These are phyloP conservation scores for Gloeopeniophorella convolvens DNA, from an alignment of 768 basidiomycete genomes.

Conservation along the genomic window DNA sequence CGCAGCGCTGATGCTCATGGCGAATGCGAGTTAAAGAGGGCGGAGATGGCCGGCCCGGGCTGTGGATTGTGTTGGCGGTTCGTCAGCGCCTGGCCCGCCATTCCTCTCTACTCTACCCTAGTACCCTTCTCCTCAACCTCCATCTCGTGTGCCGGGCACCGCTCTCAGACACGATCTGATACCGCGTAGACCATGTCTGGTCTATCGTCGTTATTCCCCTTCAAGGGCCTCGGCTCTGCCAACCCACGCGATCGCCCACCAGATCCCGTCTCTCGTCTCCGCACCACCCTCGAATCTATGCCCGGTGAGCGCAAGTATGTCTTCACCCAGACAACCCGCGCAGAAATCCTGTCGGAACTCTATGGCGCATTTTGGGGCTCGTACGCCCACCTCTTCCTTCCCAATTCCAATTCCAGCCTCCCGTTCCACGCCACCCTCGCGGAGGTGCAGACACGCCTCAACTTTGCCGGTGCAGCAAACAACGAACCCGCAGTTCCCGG, in stretches of 20 bases:
- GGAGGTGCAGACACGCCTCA: conserved; percentile 57
- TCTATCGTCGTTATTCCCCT: conserved; percentile 38
- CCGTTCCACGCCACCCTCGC: conserved; percentile 60
- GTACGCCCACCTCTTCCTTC: conserved; percentile 66
- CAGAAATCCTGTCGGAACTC: conserved; percentile 75
- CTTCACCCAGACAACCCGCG: conserved; percentile 66
- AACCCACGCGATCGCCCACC: conserved; percentile 48
- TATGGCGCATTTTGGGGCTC: conserved; percentile 81
- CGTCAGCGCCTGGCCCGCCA: neutral
- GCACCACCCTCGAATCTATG: conserved; percentile 75
- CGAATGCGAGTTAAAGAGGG: neutral
- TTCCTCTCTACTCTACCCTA: neutral
- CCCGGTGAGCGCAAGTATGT: conserved; percentile 72
- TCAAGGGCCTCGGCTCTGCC: conserved; percentile 49
- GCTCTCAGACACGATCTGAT: no score
- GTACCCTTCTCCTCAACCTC: neutral
- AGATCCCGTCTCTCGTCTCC: conserved; percentile 65
- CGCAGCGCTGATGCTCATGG: conserved; percentile 14
- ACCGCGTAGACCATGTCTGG: conserved; percentile 38
- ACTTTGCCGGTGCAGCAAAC: conserved; percentile 52
- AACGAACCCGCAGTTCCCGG: conserved; percentile 59
- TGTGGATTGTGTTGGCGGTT: neutral
- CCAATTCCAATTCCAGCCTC: conserved; percentile 53
- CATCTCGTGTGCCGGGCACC: conserved; percentile 1
- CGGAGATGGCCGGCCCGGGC: conserved; percentile 20